Conservation (phyloP, 140 eudicot genomes). For the Oenanthe javanica region DNA sequence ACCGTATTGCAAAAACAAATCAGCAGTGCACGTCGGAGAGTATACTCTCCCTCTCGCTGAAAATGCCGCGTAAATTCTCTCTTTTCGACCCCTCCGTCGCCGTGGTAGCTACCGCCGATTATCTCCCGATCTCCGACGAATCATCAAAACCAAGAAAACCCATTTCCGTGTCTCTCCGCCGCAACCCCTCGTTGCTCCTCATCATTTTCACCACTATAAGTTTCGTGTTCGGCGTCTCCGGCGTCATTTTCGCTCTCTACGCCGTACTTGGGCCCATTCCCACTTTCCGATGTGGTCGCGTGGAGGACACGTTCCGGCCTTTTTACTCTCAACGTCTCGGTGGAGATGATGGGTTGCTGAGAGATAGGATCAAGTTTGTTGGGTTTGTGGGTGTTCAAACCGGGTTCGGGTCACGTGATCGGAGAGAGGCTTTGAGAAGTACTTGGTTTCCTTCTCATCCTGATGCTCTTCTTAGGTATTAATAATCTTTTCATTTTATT, state of each 20-base stretch:
- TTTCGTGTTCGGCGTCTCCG: conserved; percentile 22
- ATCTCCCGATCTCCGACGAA: conserved; percentile 5
- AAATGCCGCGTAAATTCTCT: conserved; percentile 13
- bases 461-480: conserved; percentile 21
- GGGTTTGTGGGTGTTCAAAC: conserved; percentile 38
- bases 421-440: conserved; percentile 24
- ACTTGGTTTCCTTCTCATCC: conserved; percentile 28
- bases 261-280: conserved; percentile 21
- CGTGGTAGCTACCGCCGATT: background rate
- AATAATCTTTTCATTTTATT: background rate
- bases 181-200: conserved; percentile 1
- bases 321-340: conserved; percentile 19
- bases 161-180: background rate
- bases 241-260: conserved; percentile 23
- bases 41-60: too few species aligned
- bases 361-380: conserved; percentile 22
- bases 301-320: conserved; percentile 28
- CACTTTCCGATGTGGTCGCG: conserved; percentile 24
- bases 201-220: conserved; percentile 7
- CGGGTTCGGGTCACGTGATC: conserved; percentile 25
- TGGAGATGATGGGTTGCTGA: conserved; percentile 2
- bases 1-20: too few species aligned
- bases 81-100: conserved; percentile 2
- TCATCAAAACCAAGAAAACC: conserved; percentile 26
- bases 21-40: too few species aligned